phyloP scores from a whole-genome alignment of 1,284 basidiomycete genomes.

The Coniferiporia sulphurascens region DNA sequence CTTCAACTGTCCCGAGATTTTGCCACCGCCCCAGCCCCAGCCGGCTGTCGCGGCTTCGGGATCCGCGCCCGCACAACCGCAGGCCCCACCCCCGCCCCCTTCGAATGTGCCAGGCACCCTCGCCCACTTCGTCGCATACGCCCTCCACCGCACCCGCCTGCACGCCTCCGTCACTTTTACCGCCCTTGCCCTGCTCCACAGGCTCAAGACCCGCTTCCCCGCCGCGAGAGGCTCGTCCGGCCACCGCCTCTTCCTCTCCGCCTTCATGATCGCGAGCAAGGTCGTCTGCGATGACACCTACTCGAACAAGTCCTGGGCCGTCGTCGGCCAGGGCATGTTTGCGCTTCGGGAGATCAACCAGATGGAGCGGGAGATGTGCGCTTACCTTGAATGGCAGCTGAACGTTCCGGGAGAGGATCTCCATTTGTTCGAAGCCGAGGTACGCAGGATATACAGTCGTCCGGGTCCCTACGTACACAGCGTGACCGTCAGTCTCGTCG shows the following conservation, averaged over 20 bases:
- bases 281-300: constrained; percentile 96
- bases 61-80: neutral
- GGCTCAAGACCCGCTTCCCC: constrained; percentile 87
- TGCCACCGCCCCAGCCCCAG: constrained; percentile 10
- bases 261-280: constrained; percentile 90
- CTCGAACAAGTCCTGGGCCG: constrained; percentile 93
- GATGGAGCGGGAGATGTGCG: constrained; percentile 94
- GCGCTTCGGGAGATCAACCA: constrained; percentile 28
- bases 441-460: constrained; percentile 59
- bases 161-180: constrained; percentile 81
- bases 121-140: constrained; percentile 84
- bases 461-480: constrained; percentile 43
- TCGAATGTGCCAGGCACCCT: constrained; percentile 56
- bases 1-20: constrained; percentile 24
- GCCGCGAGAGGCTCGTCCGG: constrained; percentile 88
- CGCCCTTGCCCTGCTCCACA: constrained; percentile 78
- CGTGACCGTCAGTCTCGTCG: constrained; percentile 4
- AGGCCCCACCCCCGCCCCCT: constrained; percentile 36
- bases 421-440: constrained; percentile 55
- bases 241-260: constrained; percentile 86
- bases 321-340: constrained; percentile 91
- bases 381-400: constrained; percentile 88
- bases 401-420: constrained; percentile 67
- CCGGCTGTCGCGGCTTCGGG: neutral
- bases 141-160: constrained; percentile 37